phyloP scores from a whole-genome alignment of 2,329 filamentous ascomycete genomes.

The Trichoderma afroharzianum region DNA sequence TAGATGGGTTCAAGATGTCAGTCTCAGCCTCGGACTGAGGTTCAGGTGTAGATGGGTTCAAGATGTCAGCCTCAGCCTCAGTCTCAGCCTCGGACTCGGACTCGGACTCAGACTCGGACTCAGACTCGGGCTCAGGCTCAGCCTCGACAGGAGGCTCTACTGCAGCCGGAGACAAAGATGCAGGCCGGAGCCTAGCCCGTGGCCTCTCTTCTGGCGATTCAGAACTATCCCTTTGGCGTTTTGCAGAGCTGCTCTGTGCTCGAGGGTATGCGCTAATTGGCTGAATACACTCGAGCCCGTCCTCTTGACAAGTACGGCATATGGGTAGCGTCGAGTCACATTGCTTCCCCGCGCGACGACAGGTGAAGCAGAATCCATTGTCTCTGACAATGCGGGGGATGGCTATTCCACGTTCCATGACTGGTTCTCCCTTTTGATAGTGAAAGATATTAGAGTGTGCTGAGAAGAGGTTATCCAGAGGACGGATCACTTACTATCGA shows the following conservation, averaged over 20 bases:
- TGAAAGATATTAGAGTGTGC: background rate
- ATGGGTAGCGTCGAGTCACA: slow-evolving; percentile 52
- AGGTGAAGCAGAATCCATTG: slow-evolving; percentile 45
- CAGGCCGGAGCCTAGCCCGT: background rate
- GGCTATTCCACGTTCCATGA: slow-evolving; percentile 24
- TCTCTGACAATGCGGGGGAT: slow-evolving; percentile 29
- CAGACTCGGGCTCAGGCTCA: background rate
- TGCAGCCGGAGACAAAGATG: background rate
- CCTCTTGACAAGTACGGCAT: slow-evolving; percentile 51
- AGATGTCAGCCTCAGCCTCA: too few relatives aligned
- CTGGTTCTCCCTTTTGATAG: background rate
- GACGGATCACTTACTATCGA: background rate
- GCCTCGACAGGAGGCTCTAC: background rate
- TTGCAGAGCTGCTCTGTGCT: background rate
- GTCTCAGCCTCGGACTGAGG: background rate
- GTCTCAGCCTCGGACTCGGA: too few relatives aligned
- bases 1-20: background rate
- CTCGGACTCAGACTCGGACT: background rate
- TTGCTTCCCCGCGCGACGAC: slow-evolving; percentile 51
- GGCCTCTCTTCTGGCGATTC: background rate
- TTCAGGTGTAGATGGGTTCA: too few relatives aligned
- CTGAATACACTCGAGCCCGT: slow-evolving; percentile 51
- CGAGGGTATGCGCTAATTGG: background rate
- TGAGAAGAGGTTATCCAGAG: background rate
- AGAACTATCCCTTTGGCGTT: background rate